Conservation (phyloP, 2,329 filamentous ascomycete species). For the Hymenoscyphus fructigenus region DNA sequence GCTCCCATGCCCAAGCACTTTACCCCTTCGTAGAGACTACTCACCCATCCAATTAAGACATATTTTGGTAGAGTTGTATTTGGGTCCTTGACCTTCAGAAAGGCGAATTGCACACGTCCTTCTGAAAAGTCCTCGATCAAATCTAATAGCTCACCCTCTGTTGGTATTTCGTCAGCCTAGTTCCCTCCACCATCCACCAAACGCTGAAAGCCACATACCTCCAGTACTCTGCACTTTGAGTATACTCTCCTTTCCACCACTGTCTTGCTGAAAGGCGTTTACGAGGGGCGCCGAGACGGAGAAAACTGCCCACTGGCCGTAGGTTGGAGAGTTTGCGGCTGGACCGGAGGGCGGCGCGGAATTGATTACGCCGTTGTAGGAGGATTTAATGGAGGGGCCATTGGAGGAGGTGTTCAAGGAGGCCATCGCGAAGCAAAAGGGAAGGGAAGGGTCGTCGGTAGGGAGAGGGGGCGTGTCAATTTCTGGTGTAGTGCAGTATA, state of each 20-base stretch:
- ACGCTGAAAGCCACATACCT: conserved; percentile 50
- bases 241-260: conserved; percentile 84
- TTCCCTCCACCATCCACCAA: neutral
- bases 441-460: neutral
- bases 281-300: conserved; percentile 88
- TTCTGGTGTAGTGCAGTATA: neutral
- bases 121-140: conserved; percentile 96
- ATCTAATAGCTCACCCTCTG: conserved; percentile 88
- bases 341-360: conserved; percentile 54
- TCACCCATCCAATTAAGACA: conserved; percentile 84
- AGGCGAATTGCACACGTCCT: conserved; percentile 94
- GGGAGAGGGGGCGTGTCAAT: neutral
- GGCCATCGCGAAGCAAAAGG: conserved; percentile 55
- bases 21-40: conserved; percentile 25
- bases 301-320: conserved; percentile 91
- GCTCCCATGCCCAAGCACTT: conserved; percentile 12
- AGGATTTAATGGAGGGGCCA: conserved; percentile 81
- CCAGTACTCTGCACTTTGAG: conserved; percentile 92
- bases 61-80: conserved; percentile 88
- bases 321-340: conserved; percentile 70
- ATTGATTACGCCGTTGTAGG: conserved; percentile 70
- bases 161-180: conserved; percentile 5
- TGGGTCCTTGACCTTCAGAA: conserved; percentile 92
- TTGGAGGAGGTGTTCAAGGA: conserved; percentile 78
- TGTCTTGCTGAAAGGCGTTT: conserved; percentile 85